Conservation (phyloP, 345 rosid species). For the Alliaria petiolata region DNA sequence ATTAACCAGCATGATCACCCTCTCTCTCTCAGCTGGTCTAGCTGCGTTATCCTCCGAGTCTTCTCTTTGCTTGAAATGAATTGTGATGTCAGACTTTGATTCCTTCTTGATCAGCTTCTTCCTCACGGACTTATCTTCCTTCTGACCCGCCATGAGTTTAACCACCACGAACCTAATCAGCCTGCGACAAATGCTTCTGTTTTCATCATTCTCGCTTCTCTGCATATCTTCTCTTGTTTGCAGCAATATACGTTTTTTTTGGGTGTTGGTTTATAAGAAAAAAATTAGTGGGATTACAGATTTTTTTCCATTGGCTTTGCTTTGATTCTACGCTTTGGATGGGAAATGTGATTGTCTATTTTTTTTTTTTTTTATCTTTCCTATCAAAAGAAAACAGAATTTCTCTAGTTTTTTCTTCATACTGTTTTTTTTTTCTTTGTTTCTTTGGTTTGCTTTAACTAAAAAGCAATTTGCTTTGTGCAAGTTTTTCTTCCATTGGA, state of each 20-base stretch:
- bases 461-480: conserved; percentile 19
- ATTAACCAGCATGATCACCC: conserved; percentile 20
- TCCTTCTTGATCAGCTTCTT: conserved; percentile 28
- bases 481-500: conserved; percentile 31
- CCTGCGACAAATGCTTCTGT: conserved; percentile 17
- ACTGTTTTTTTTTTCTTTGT: background rate
- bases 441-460: background rate
- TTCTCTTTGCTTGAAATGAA: conserved; percentile 30
- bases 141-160: conserved; percentile 18
- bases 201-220: conserved; percentile 7
- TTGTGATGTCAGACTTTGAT: conserved; percentile 26
- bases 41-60: conserved; percentile 26
- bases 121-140: background rate
- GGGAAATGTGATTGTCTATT: conserved; percentile 14
- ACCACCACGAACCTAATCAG: conserved; percentile 14
- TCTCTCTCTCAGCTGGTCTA: conserved; percentile 10
- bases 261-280: conserved; percentile 15
- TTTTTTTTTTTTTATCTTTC: background rate
- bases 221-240: conserved; percentile 16
- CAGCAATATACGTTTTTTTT: background rate
- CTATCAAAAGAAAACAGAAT: background rate
- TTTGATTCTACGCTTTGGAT: conserved; percentile 34
- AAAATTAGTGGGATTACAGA: conserved; percentile 1
- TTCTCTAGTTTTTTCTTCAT: conserved; percentile 25
- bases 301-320: conserved; percentile 13